A percentile compares a stretch with the other conserved stretches of the same genome.
phyloP scores from a whole-genome alignment of 208 protist species.

The Leptomonas pyrrhocoris region DNA sequence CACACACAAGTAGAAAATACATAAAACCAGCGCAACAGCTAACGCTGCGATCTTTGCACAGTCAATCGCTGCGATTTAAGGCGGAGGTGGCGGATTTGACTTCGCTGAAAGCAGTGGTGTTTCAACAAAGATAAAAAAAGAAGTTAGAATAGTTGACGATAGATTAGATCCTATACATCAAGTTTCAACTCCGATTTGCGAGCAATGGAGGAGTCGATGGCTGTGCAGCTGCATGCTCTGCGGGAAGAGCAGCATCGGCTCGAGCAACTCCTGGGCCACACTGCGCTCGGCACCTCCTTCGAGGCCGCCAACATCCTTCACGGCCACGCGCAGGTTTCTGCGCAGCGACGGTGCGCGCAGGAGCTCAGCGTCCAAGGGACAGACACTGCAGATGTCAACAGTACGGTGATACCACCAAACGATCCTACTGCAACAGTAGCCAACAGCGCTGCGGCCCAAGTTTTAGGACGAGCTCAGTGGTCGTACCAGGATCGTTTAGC shows the following conservation, averaged over 20 bases:
- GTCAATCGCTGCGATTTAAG: too few relatives aligned
- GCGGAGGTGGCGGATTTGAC: too few relatives aligned
- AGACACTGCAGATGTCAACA: background rate
- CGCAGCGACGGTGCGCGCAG: constrained; percentile 15
- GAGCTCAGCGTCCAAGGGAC: constrained; percentile 12
- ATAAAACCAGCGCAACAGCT: too few relatives aligned
- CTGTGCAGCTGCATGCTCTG: constrained; percentile 32
- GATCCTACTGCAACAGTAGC: background rate
- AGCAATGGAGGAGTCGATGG: constrained; percentile 35
- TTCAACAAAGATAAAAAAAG: background rate
- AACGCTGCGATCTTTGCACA: too few relatives aligned
- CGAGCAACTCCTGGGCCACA: constrained; percentile 32
- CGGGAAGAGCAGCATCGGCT: constrained; percentile 37
- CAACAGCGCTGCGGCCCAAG: background rate
- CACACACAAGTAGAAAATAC: constrained; percentile 7
- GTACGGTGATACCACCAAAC: background rate
- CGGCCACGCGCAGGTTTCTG: background rate
- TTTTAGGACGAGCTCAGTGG: background rate
- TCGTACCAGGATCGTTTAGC: constrained; percentile 35
- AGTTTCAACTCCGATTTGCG: background rate
- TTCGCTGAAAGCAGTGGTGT: too few relatives aligned
- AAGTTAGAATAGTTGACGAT: background rate
- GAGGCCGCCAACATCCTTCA: background rate
- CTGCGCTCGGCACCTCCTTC: constrained; percentile 6
- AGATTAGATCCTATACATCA: background rate